Evolutionary conservation across 805 yeast genomes (phyloP).

Genomic region (Candida morakotiae): DNA sequence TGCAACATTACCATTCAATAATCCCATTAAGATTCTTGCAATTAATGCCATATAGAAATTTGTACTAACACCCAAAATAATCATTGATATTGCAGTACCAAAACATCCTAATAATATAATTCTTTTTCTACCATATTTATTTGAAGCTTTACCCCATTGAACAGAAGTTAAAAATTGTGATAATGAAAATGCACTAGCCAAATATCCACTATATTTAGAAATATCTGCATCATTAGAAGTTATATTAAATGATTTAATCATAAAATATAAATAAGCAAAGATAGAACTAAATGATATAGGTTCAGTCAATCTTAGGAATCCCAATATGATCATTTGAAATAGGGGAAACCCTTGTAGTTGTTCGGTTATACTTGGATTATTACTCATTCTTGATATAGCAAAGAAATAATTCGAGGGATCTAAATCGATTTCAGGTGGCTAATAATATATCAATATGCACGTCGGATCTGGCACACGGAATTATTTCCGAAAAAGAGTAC

Average conservation of each 20-base stretch:
- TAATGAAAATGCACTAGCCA: conserved; percentile 58
- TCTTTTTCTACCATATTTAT: conserved; percentile 53
- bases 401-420: too few relatives aligned
- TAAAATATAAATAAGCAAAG: conserved; percentile 61
- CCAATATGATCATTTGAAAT: conserved; percentile 39
- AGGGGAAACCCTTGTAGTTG: conserved; percentile 56
- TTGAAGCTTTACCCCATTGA: conserved; percentile 58
- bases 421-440: too few relatives aligned
- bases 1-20: conserved; percentile 60
- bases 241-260: conserved; percentile 57
- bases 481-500: background rate
- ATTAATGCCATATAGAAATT: conserved; percentile 49
- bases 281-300: conserved; percentile 63
- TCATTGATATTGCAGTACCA: conserved; percentile 48
- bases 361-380: conserved; percentile 21
- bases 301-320: conserved; percentile 51
- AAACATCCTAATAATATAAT: conserved; percentile 48
- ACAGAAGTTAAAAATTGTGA: conserved; percentile 55
- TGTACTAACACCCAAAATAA: conserved; percentile 51
- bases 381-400: too few relatives aligned
- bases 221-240: conserved; percentile 48
- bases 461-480: background rate
- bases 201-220: conserved; percentile 57
- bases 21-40: conserved; percentile 53
- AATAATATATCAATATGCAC: background rate